Evolutionary conservation across 306 rosid genomes (phyloP).

Genomic region (Inga leiocalycina): DNA sequence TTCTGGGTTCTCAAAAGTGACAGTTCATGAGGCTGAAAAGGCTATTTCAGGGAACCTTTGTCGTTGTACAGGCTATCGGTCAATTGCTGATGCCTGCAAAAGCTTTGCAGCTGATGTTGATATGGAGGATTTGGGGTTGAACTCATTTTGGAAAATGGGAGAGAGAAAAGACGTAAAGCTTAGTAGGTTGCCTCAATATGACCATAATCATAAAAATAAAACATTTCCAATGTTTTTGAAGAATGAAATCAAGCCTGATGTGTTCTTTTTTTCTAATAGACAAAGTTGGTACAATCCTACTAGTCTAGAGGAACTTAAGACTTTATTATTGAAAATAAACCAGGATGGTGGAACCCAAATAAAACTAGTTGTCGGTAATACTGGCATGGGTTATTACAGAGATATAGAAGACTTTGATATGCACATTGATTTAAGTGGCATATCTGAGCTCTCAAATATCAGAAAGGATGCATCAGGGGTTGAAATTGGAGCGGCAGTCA

Average conservation of each 20-base stretch:
- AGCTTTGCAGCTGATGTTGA: conserved; percentile 88
- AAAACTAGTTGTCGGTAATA: conserved; percentile 76
- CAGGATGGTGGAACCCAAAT: conserved; percentile 27
- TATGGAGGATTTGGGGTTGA: conserved; percentile 88
- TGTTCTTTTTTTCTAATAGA: conserved; percentile 47
- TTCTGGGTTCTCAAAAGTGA: conserved; percentile 72
- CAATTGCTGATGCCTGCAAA: conserved; percentile 94
- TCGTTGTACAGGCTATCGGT: conserved; percentile 90
- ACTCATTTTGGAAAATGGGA: conserved; percentile 76
- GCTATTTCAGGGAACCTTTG: conserved; percentile 88
- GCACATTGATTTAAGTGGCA: conserved; percentile 58
- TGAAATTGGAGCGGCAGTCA: conserved; percentile 72
- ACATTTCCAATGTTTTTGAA: conserved; percentile 71
- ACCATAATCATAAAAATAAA: conserved; percentile 25
- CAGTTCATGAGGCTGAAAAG: conserved; percentile 71
- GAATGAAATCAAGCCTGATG: conserved; percentile 43
- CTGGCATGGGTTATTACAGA: conserved; percentile 81
- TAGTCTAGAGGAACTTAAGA: conserved; percentile 56
- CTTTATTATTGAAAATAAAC: conserved; percentile 41
- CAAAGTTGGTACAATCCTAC: conserved; percentile 62
- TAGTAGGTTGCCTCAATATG: conserved; percentile 56
- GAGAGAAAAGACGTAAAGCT: conserved; percentile 50
- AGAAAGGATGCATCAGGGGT: conserved; percentile 60
- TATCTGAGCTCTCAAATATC: conserved; percentile 62
- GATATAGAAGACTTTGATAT: conserved; percentile 52